Evolutionary conservation across 306 rosid species (phyloP).

Genomic region (Ammopiptanthus mongolicus): DNA sequence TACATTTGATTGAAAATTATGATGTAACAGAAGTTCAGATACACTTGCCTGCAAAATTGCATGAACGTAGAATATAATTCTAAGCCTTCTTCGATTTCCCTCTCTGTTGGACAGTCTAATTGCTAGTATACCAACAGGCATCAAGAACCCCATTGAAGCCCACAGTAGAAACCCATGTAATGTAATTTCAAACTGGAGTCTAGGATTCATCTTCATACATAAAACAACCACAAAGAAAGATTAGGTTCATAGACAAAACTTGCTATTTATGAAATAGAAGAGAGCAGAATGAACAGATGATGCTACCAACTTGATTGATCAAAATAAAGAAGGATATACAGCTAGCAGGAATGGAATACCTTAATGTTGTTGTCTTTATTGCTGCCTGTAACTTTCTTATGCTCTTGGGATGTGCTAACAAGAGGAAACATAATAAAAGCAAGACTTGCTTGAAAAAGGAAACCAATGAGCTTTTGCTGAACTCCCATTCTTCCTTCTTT

Average conservation of each 20-base stretch:
- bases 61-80: constrained; percentile 52
- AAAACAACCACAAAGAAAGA: background rate
- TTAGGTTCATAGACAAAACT: background rate
- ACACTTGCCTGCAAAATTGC: constrained; percentile 63
- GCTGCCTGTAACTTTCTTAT: constrained; percentile 15
- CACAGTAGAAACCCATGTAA: constrained; percentile 75
- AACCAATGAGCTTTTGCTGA: constrained; percentile 30
- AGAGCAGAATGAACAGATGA: too few species aligned
- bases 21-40: background rate
- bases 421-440: constrained; percentile 31
- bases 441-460: constrained; percentile 33
- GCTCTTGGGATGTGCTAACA: constrained; percentile 43
- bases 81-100: constrained; percentile 55
- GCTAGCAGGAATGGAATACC: constrained; percentile 47
- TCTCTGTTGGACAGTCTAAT: constrained; percentile 57
- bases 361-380: constrained; percentile 22
- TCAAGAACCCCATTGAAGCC: constrained; percentile 82
- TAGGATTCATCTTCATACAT: constrained; percentile 39
- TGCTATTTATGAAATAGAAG: background rate
- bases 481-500: constrained; percentile 31
- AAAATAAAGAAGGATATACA: too few species aligned
- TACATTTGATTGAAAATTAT: background rate
- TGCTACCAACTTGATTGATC: too few species aligned
- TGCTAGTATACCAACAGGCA: constrained; percentile 67
- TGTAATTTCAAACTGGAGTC: constrained; percentile 45